phyloP scores from a whole-genome alignment of 257 asterid species.

The Fraxinus americana region DNA sequence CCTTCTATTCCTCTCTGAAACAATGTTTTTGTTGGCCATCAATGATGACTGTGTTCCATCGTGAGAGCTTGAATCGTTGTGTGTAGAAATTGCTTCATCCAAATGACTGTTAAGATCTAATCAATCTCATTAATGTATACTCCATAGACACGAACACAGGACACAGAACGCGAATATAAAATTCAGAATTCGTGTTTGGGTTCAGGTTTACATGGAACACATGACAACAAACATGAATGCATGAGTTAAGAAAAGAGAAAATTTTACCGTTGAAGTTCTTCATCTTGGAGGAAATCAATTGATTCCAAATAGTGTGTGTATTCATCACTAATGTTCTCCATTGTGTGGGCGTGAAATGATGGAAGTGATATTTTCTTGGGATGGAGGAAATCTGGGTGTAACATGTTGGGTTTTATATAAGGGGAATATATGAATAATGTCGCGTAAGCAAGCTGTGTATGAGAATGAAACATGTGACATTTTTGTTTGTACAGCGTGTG shows the following conservation, averaged over 20 bases:
- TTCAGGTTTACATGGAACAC: too few relatives aligned
- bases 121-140: not conserved
- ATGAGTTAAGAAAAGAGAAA: too few relatives aligned
- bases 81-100: constrained; percentile 43
- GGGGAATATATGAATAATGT: not conserved
- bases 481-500: too few relatives aligned
- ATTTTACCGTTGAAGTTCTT: too few relatives aligned
- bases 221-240: too few relatives aligned
- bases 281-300: too few relatives aligned
- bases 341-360: not conserved
- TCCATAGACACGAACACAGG: not conserved
- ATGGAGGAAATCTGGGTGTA: not conserved
- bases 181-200: too few relatives aligned
- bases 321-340: too few relatives aligned
- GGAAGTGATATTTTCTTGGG: constrained; percentile 31
- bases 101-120: constrained; percentile 32
- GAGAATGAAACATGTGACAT: too few relatives aligned
- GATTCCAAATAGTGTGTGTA: too few relatives aligned
- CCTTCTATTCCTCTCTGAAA: constrained; percentile 67
- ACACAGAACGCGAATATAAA: too few relatives aligned
- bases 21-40: constrained; percentile 56
- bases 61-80: constrained; percentile 71
- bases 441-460: too few relatives aligned
- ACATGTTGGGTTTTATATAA: not conserved
- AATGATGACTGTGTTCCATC: constrained; percentile 53